phyloP scores from a whole-genome alignment of 371 early-diverging fungal species.

The Rhizopus arrhizus region DNA sequence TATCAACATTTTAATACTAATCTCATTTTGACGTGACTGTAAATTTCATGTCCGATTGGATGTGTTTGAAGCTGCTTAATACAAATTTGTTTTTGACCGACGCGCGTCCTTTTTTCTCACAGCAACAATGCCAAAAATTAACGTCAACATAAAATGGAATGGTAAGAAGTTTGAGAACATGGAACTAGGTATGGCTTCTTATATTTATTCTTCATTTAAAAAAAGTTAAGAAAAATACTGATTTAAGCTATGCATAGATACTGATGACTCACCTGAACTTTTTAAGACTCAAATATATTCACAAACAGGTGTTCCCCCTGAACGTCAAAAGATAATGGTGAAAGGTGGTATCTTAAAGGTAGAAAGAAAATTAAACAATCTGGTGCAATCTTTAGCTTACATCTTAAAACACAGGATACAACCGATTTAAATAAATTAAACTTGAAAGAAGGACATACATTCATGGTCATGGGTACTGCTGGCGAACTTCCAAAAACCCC shows the following conservation, averaged over 20 bases:
- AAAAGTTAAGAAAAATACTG: neutral
- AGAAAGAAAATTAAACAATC: slow-evolving; percentile 15
- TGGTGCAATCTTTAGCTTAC: neutral
- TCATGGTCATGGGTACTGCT: slow-evolving; percentile 95
- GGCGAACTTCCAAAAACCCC: slow-evolving; percentile 86
- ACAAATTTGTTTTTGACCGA: neutral
- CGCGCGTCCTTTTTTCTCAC: slow-evolving; percentile 20
- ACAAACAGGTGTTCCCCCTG: slow-evolving; percentile 91
- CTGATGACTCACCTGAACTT: slow-evolving; percentile 73
- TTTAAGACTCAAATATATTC: slow-evolving; percentile 93
- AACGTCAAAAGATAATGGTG: slow-evolving; percentile 90
- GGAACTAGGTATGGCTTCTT: slow-evolving; percentile 55
- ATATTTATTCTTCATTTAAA: neutral
- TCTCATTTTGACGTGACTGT: too few species aligned
- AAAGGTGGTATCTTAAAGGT: slow-evolving; percentile 96
- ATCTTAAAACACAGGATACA: slow-evolving; percentile 61
- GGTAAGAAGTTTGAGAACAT: slow-evolving; percentile 86
- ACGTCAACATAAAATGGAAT: slow-evolving; percentile 90
- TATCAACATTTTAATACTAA: too few species aligned
- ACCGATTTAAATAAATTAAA: slow-evolving; percentile 67
- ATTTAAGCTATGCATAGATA: slow-evolving; percentile 44
- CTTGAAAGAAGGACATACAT: slow-evolving; percentile 66
- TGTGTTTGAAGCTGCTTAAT: too few species aligned
- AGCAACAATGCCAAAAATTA: slow-evolving; percentile 40
- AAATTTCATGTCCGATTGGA: too few species aligned